Base-by-base conservation (phyloP, 2,329 filamentous ascomycete species). In the Knoxdaviesia capensis region DNA sequence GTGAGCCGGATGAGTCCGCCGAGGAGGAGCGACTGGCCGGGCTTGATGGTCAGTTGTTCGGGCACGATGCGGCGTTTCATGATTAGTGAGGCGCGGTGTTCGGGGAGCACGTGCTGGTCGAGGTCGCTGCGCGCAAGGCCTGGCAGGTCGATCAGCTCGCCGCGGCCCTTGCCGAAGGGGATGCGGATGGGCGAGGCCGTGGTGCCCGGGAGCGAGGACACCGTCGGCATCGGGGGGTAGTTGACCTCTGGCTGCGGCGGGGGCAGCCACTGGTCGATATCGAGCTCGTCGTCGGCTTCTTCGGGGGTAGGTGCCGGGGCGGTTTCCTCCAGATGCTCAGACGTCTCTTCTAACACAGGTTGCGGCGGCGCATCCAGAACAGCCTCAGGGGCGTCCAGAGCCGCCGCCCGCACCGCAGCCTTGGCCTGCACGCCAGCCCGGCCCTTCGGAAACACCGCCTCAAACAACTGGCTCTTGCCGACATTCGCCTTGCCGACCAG, bases 401-500 rank as follows among this genome's bases (percentile, higher is more conserved):
- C 30, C 5, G 5, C 11, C 6, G 36, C 10, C 36, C 30, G 20
- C 7, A 9, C 36, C n/a, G 36, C 36, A 20, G 11, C 36, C 30
- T 31, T 28, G 36, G 36, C 31, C 4, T 42, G 20, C 30, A 10
- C 31, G 11, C 7, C 41, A 11, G 41, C 31, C 9, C 46, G 43
- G 30, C 75, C 77, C 65, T 81, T 88, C 4, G 92, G 88, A 52
- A 87, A 94, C 6, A 94, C 75, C 5, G 77, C 72, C 50, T 90
- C 78, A 46, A 96, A 93, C 2, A 98, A 69, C 53, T 80, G 80
- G 51, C 88, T 96, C 60, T 98, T 98, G 29, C 90, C 92, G 3
- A 96, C 92, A 54, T 98, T 98, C 47, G 86, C 85, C 58, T 94
- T 96, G n/a, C 90, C 90, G 3, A 98, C 81, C 66, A 98, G 78